Conservation (phyloP, 1,139 yeast species). For the Komagataea norvegica region DNA sequence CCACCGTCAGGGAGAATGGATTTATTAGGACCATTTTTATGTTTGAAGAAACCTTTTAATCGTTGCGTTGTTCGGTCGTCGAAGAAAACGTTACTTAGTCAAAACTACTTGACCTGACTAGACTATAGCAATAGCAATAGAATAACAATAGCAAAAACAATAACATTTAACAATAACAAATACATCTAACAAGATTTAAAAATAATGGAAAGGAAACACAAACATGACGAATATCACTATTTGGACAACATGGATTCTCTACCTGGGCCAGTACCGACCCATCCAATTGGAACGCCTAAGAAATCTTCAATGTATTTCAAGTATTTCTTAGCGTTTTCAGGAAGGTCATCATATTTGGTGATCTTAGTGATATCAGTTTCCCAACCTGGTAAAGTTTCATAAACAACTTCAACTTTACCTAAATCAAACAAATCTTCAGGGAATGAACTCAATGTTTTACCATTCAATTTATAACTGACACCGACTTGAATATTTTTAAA, state of each 20-base stretch:
- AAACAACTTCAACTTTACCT: conserved; percentile 38
- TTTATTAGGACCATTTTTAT: too few species aligned
- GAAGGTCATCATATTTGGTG: conserved; percentile 69
- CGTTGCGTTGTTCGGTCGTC: too few species aligned
- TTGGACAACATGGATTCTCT: conserved; percentile 72
- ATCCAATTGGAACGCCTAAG: conserved; percentile 77
- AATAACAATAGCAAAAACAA: too few species aligned
- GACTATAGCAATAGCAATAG: too few species aligned
- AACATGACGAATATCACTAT: conserved; percentile 5
- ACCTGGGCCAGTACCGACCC: conserved; percentile 99
- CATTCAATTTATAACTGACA: conserved; percentile 73
- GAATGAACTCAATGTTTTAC: conserved; percentile 70
- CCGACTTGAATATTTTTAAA: conserved; percentile 87
- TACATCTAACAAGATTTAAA: background rate
- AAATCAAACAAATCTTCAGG: conserved; percentile 85
- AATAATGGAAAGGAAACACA: background rate
- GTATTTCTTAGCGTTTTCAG: conserved; percentile 82
- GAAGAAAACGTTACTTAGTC: too few species aligned
- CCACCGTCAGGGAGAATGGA: too few species aligned
- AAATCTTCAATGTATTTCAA: conserved; percentile 80
- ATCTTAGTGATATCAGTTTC: conserved; percentile 72
- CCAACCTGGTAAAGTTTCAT: conserved; percentile 94
- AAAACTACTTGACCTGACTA: too few species aligned
- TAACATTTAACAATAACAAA: too few species aligned
- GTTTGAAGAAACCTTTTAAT: too few species aligned